Base-by-base conservation (phyloP, 2,329 filamentous ascomycete genomes). In the Monosporascus sp. region DNA sequence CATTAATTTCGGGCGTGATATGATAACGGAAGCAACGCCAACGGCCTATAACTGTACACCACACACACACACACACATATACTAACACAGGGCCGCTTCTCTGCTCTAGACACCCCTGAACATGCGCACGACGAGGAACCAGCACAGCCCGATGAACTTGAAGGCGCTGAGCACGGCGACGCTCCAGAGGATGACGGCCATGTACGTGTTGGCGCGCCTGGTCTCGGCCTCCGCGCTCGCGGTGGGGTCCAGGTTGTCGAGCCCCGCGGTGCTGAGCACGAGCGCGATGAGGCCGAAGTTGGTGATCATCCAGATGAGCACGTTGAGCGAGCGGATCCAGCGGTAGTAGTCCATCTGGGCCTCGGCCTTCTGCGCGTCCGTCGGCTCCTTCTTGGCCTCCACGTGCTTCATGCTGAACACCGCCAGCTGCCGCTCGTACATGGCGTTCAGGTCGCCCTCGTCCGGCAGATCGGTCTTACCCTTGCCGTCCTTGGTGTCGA, bases 301-400 rank as follows among this genome's bases (percentile, higher is more conserved):
- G 67, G 86, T 91, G 64, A 97, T 90, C 81, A 99, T 96, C 94
- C 94, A 99, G 60, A 88, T 85, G 49, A 97, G 77, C 31, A 99
- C 94, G 61, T 97, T 92, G 27, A 90, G 84, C 20, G 90, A 95
- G 58, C 94, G 85, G 70, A 99, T 96, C 60, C 92, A 94, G 65
- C 92, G 91, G 81, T 99, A 99, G 74, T 97, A 99, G 70, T 99
- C 94, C 77, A 97, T 91, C 71, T 99, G 93, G 66, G 88, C 90
- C 68, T 97, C 92, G 37, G 84, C 79, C 45, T 81, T 73, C 61
- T 83, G 78, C 0, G 75, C 68, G 0, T 80, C 69, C 0, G 77
- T 79, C 0, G 82, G 80, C 0, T 76, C 64, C 64, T 83, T 85
- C 71, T 87, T 85, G 58, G 91, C 86, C 58, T 87, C 84, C 27